A percentile compares a stretch with the other conserved stretches of the same genome.
These are phyloP conservation scores for Prosopis cineraria DNA, from an alignment of 306 rosid genomes.

Conservation along the genomic window DNA sequence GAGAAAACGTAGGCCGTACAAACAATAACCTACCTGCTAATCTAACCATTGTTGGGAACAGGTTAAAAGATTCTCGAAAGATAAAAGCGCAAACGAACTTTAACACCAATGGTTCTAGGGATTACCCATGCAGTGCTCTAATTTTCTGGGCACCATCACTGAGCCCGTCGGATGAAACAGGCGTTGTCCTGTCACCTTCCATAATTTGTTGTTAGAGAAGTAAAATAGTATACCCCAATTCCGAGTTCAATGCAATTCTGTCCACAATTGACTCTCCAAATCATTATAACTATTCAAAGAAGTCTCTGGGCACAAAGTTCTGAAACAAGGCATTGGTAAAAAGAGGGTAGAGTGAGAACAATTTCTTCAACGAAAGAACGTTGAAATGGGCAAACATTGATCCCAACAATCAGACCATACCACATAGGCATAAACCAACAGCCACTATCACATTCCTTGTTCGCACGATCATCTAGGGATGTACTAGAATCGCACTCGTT, in stretches of 20 bases:
- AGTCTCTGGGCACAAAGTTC: constrained; percentile 38
- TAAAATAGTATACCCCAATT: constrained; percentile 54
- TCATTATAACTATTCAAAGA: constrained; percentile 34
- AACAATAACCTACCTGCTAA: background rate
- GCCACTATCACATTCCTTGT: background rate
- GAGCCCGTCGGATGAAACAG: constrained; percentile 54
- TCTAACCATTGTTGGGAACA: background rate
- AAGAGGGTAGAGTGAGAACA: constrained; percentile 7
- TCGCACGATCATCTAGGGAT: background rate
- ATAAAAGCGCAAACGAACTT: background rate
- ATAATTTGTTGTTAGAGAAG: constrained; percentile 51
- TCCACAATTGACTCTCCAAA: constrained; percentile 39
- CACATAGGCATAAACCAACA: background rate
- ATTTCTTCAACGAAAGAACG: background rate
- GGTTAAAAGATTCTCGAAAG: background rate
- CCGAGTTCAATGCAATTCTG: constrained; percentile 49
- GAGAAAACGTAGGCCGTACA: background rate
- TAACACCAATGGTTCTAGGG: constrained; percentile 14
- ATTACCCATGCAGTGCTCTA: constrained; percentile 77
- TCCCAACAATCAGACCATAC: constrained; percentile 1
- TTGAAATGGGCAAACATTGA: constrained; percentile 16
- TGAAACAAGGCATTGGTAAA: constrained; percentile 15
- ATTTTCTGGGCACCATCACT: constrained; percentile 51
- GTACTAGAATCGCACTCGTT: background rate
- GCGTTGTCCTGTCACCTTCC: constrained; percentile 58